phyloP scores from a whole-genome alignment of 768 basidiomycete genomes.

The Termitomyces sp. region DNA sequence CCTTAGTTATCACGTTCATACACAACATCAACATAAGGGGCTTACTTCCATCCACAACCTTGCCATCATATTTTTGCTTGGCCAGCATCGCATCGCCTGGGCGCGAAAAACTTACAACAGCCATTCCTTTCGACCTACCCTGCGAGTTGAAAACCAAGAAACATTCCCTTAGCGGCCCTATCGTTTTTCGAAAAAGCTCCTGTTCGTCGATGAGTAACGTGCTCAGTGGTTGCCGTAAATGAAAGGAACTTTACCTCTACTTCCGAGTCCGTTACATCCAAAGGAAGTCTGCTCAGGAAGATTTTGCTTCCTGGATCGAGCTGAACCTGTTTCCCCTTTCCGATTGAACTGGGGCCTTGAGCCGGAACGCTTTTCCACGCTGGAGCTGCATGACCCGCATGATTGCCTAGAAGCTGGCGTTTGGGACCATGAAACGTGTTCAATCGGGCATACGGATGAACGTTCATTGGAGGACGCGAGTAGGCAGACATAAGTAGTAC shows the following conservation, averaged over 20 bases:
- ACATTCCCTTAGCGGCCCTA: constrained; percentile 68
- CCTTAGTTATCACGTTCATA: background rate
- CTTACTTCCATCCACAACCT: constrained; percentile 66
- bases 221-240: background rate
- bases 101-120: constrained; percentile 64
- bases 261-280: constrained; percentile 67
- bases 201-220: constrained; percentile 21
- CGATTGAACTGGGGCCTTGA: constrained; percentile 12
- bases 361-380: constrained; percentile 50
- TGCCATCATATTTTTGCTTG: constrained; percentile 68
- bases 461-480: constrained; percentile 12
- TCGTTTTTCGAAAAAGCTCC: constrained; percentile 75
- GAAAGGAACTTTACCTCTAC: constrained; percentile 48
- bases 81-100: constrained; percentile 61
- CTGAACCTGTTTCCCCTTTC: constrained; percentile 28
- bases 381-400: constrained; percentile 51
- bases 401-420: constrained; percentile 53
- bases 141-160: constrained; percentile 76
- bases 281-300: constrained; percentile 58
- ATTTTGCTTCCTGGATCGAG: constrained; percentile 59
- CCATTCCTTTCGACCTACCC: constrained; percentile 78
- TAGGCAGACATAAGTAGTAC: background rate
- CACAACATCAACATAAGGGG: constrained; percentile 12
- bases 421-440: constrained; percentile 53
- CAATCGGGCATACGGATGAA: constrained; percentile 29